These are phyloP conservation scores for Penicillium sp. DNA, from an alignment of 2,329 filamentous ascomycete species.

Conservation along the genomic window DNA sequence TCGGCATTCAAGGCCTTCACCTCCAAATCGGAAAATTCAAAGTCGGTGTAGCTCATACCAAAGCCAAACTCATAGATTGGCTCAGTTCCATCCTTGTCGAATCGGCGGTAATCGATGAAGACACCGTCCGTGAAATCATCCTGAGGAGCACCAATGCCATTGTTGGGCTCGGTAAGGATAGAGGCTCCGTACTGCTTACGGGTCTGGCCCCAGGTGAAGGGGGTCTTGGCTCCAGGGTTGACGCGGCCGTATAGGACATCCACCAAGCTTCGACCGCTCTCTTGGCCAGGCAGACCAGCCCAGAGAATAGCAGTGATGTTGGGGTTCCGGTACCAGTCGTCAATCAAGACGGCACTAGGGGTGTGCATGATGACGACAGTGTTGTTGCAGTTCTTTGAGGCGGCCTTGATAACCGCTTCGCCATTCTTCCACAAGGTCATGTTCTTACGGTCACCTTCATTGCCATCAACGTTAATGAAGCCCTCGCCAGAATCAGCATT, in stretches of 20 bases:
- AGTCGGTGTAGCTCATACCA: conserved; percentile 64
- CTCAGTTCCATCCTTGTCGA: conserved; percentile 56
- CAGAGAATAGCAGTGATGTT: conserved; percentile 76
- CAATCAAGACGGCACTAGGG: conserved; percentile 74
- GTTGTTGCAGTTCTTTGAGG: conserved; percentile 77
- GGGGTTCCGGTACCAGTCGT: conserved; percentile 59
- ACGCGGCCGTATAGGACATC: conserved; percentile 71
- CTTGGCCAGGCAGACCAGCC: conserved; percentile 73
- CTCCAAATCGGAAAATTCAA: conserved; percentile 59
- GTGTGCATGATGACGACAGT: conserved; percentile 92
- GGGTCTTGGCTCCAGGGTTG: conserved; percentile 63
- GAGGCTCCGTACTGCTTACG: conserved; percentile 58
- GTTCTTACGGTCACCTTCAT: conserved; percentile 87
- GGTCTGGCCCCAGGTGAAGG: conserved; percentile 60
- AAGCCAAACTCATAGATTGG: conserved; percentile 65
- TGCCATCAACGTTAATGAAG: conserved; percentile 78
- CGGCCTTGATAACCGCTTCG: conserved; percentile 77
- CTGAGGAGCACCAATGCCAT: conserved; percentile 58
- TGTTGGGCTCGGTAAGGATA: conserved; percentile 60
- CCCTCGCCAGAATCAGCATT: conserved; percentile 87
- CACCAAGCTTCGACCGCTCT: conserved; percentile 72
- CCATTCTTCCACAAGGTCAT: conserved; percentile 85
- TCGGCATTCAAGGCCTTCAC: conserved; percentile 47
- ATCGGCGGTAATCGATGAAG: conserved; percentile 57
- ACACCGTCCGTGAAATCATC: conserved; percentile 61